phyloP scores from a whole-genome alignment of 2,329 filamentous ascomycete species.

The Cladobotryum protrusum region DNA sequence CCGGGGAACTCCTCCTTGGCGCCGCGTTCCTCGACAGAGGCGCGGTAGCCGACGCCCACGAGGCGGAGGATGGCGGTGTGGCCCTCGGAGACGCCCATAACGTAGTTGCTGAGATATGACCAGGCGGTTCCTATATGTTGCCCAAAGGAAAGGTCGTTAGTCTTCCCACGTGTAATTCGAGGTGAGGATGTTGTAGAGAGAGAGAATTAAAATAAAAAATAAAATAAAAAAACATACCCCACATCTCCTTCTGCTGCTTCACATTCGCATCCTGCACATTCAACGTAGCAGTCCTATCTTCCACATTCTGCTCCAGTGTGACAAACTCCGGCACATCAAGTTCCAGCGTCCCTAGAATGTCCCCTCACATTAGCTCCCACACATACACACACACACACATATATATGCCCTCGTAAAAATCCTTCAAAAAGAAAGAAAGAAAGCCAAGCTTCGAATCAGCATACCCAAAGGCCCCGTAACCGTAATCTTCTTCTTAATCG shows the following conservation, averaged over 20 bases:
- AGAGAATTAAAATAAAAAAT: not conserved
- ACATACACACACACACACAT: no score
- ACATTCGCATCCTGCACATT: constrained; percentile 61
- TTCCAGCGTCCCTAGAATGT: constrained; percentile 61
- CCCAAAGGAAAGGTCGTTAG: no score
- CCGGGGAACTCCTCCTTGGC: constrained; percentile 70
- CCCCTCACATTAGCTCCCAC: constrained; percentile 6
- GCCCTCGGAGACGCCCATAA: constrained; percentile 91
- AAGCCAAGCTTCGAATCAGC: constrained; percentile 21
- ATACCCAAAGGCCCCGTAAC: constrained; percentile 76
- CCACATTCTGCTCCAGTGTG: constrained; percentile 60
- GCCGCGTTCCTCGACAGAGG: constrained; percentile 72
- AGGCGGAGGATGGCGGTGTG: constrained; percentile 89
- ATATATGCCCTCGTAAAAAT: constrained; percentile 4
- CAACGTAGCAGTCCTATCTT: constrained; percentile 58
- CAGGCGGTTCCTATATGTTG: constrained; percentile 88
- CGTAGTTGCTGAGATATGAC: constrained; percentile 82
- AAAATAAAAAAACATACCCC: constrained; percentile 63
- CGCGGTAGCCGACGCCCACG: constrained; percentile 93
- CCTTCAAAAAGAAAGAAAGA: not conserved
- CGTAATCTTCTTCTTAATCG: constrained; percentile 61
- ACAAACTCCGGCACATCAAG: constrained; percentile 77
- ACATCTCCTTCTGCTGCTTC: constrained; percentile 85
- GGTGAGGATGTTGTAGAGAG: not conserved
- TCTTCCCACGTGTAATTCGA: no score